These are phyloP conservation scores for Kewa caespitosa DNA, from an alignment of 179 eudicot species.

Conservation along the genomic window DNA sequence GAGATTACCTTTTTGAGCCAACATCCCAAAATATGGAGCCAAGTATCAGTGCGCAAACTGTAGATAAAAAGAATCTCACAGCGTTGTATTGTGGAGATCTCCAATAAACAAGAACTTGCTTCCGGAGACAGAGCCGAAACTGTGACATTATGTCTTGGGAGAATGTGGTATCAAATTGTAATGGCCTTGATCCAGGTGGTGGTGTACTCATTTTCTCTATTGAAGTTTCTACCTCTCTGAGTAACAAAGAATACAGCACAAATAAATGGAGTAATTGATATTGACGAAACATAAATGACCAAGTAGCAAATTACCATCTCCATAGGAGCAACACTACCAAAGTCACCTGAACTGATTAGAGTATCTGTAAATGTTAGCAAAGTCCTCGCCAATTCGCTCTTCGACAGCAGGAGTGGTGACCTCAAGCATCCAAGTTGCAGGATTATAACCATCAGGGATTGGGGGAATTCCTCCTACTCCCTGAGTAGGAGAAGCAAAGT, in stretches of 20 bases:
- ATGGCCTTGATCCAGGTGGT: conserved; percentile 50
- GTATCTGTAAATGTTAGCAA: conserved; percentile 59
- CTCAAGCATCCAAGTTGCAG: conserved; percentile 99
- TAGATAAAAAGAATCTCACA: conserved; percentile 72
- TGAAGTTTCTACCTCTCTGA: conserved; percentile 68
- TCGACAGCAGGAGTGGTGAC: conserved; percentile 74
- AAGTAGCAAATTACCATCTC: neutral
- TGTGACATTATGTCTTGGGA: conserved; percentile 57
- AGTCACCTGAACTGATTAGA: conserved; percentile 72
- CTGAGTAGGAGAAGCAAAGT: conserved; percentile 30
- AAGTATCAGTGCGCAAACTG: conserved; percentile 53
- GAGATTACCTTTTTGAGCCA: conserved; percentile 72
- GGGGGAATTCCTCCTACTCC: conserved; percentile 65
- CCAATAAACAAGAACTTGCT: conserved; percentile 84
- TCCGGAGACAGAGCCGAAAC: conserved; percentile 66
- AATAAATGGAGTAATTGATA: neutral
- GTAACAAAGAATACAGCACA: neutral
- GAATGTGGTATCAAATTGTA: conserved; percentile 54
- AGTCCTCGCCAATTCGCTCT: conserved; percentile 66
- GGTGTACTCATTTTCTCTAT: conserved; percentile 57
- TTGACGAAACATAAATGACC: neutral
- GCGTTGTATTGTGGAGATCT: conserved; percentile 87
- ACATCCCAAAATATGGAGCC: conserved; percentile 79
- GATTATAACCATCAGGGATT: conserved; percentile 73
- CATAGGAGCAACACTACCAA: conserved; percentile 2